phyloP scores from a whole-genome alignment of 345 rosid genomes.

The Citrus maxima region DNA sequence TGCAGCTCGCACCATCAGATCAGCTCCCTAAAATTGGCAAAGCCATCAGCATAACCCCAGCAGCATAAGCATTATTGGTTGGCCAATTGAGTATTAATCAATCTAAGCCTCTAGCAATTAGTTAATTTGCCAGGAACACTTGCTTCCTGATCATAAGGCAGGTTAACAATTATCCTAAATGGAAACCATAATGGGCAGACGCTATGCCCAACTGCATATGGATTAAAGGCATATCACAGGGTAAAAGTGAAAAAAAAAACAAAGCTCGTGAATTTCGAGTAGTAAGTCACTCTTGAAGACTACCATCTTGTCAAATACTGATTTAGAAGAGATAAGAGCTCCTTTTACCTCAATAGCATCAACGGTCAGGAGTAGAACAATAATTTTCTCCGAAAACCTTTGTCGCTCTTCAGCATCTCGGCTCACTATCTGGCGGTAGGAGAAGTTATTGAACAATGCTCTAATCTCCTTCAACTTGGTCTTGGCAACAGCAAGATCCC shows the following conservation, averaged over 20 bases:
- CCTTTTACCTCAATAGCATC: slow-evolving; percentile 89
- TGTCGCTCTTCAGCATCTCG: slow-evolving; percentile 84
- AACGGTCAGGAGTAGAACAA: slow-evolving; percentile 88
- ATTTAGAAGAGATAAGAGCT: not conserved
- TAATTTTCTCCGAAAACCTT: slow-evolving; percentile 76
- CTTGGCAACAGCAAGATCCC: slow-evolving; percentile 90
- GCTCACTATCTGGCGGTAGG: slow-evolving; percentile 67
- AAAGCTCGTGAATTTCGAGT: not conserved
- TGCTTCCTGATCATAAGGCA: not conserved
- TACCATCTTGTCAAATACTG: not conserved
- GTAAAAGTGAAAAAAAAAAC: not conserved
- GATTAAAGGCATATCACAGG: not conserved
- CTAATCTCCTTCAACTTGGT: slow-evolving; percentile 87
- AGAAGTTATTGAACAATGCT: slow-evolving; percentile 70
- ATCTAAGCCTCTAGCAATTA: not conserved
- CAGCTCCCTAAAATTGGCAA: slow-evolving; percentile 52
- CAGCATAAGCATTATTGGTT: not conserved
- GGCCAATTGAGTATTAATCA: not conserved
- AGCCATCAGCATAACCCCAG: not conserved
- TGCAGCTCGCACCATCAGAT: slow-evolving; percentile 72
- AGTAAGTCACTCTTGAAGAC: not conserved
- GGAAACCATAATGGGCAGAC: not conserved
- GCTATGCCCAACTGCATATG: not conserved
- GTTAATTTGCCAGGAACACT: not conserved
- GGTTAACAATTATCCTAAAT: not conserved